A percentile compares a stretch with the other conserved stretches of the same genome.
phyloP scores from a whole-genome alignment of 2,329 filamentous ascomycete species.

The Colletotrichum sp. region DNA sequence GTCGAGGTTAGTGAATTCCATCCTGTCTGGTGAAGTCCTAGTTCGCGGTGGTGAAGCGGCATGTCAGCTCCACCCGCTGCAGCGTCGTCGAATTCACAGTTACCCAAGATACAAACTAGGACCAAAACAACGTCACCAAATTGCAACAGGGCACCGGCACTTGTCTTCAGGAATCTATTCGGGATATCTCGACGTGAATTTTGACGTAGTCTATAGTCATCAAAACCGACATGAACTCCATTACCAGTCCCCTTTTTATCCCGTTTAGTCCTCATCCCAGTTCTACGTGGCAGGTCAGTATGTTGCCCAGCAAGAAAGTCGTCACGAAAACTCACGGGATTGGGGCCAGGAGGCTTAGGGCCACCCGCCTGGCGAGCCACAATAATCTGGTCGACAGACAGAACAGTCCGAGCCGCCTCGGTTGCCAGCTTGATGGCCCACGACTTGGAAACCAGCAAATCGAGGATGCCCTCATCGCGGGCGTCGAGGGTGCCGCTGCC shows the following conservation, averaged over 20 bases:
- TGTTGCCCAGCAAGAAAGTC: not conserved
- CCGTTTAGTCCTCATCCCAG: constrained; percentile 65
- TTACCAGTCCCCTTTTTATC: constrained; percentile 6
- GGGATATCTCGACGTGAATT: constrained; percentile 22
- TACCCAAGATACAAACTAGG: not conserved
- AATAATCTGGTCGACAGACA: constrained; percentile 99
- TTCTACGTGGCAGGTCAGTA: constrained; percentile 46
- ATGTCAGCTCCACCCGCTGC: not conserved
- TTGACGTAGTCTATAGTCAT: constrained; percentile 21
- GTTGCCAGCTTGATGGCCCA: constrained; percentile 98
- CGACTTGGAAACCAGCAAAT: constrained; percentile 88
- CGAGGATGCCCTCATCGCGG: constrained; percentile 86
- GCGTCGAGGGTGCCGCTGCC: constrained; percentile 83
- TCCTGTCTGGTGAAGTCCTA: not conserved
- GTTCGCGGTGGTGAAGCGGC: not conserved
- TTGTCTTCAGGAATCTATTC: constrained; percentile 18
- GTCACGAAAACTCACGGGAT: constrained; percentile 60
- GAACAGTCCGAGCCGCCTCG: constrained; percentile 88
- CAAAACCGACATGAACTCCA: constrained; percentile 20
- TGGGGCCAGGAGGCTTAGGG: constrained; percentile 94
- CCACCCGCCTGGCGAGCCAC: constrained; percentile 96
- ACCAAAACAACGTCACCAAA: not conserved
- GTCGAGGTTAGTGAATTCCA: not conserved
- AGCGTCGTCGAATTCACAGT: not conserved
- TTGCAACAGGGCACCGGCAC: not conserved